Base-by-base conservation (phyloP, 1,284 basidiomycete genomes). In the Microbotryum silenes-acaulis region DNA sequence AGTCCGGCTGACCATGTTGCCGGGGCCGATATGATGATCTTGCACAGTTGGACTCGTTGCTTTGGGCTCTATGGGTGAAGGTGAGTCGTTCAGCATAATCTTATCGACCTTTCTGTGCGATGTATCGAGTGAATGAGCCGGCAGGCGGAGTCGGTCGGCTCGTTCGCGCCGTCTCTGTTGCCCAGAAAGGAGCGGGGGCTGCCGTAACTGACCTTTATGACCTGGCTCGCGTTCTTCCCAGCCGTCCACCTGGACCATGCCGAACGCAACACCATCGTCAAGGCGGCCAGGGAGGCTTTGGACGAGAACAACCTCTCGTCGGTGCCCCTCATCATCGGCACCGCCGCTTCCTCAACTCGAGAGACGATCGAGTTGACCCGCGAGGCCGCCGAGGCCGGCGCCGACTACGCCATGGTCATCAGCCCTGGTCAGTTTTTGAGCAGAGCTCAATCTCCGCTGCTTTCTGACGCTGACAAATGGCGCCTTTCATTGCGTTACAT, bases 311-410 rank as follows among this genome's bases (percentile, higher is more conserved):
- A 52, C 0, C 87, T 88, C 72, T 72, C 81, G 51, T 76, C 85
- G 48, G 80, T 84, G 31, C 77, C 87, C 12, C 81, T 96, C 54
- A 85, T 94, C 62, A 90, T 87, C 10, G 91, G 91, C 1, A 91
- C 89, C 2, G 90, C 91, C 4, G 86, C 85, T 2, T 76, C 75
- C 61, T 89, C 88, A 1, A 86, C 89, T 0, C 79, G 83, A 21
- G 89, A 92, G 74, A 91, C 89, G 27, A 87, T 88, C 74, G 81
- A 86, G 72, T 80, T 93, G 47, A 86, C 85, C 69, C 73, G 77
- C 25, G 87, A 92, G 70, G 91, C 90, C 3, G 83, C 83, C 51
- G 84, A 85, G 20, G 87, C 86, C 0, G 91, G 91, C 4, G 90
- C 89, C 9, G 83, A 83, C 44, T 83, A 86, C 71, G 85, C 82